Evolutionary conservation across 2,329 filamentous ascomycete genomes (phyloP), one percentile per base, ranked within the genome.

Genomic region (Cladosporium halotolerans): DNA sequence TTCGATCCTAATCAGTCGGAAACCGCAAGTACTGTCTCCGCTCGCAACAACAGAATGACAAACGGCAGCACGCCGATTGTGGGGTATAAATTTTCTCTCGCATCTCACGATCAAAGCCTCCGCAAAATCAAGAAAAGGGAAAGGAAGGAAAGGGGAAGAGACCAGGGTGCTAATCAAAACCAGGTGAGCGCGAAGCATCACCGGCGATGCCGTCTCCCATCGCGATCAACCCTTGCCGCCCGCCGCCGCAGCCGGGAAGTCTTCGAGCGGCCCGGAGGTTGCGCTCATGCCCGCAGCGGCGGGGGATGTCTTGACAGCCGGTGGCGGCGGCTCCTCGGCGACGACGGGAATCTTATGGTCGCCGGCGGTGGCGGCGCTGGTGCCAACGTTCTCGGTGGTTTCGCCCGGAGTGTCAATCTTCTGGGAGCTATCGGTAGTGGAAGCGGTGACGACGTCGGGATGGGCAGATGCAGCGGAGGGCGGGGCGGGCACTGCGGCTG

Each of bases 211-310:
- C 23, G 4, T 28, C 23, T 28, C 23, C 5, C 23, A 28, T 28
- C 23, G 23, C 23, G 7, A 28, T 28, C 23, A 28, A 7, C 23
- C 7, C 23, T 28, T 28, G 23, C 23, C 23, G 23, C 23, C 23
- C 23, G 23, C 23, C 23, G 23, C 23, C 5, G 11, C 36, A 9
- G 36, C n/a, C 36, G 59, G 59, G 45, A 62, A 66, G 46, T 66
- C 64, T 38, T 66, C 60, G 10, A 67, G 54, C 9, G 65, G 65
- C 5, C 65, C 65, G 14, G 60, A 63, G 9, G 65, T 67, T 4
- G 65, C 65, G 45, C 59, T 61, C 65, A 67, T 67, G 18, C 63
- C 64, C 2, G 63, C 63, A 28, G 62, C 61, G 13, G 56, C 54
- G 11, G 44, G 32, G 4, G 54, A 51, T 28, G 52, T 31, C 31